Evolutionary conservation across 176 grass and related monocot species (phyloP), one percentile per base, ranked within the genome.

Genomic region (Guadua angustifolia): DNA sequence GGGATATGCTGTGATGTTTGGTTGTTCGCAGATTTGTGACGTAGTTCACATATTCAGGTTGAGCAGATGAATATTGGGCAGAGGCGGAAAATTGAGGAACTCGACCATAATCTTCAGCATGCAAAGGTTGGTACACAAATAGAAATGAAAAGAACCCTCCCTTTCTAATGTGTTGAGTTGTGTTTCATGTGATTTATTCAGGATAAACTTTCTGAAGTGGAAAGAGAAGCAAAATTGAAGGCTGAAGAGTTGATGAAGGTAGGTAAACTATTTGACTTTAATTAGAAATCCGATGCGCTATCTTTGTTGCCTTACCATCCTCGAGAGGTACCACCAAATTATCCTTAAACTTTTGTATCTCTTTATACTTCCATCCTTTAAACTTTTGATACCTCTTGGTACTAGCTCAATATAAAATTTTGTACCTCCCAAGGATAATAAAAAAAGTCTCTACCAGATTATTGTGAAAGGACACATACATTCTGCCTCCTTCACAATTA

Each of bases 181-280:
- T 36, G 69, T 0, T 74, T 82, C 15, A 9, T 88, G 42, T 53
- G 11, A 7, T 55, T 68, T 85, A 58, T 6, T 78, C 72, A 93
- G 88, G 66, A 21, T 9, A 87, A 88, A 77, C 29, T 90, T 21
- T 14, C 39, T 45, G 17, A 62, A 82, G 0, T 90, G 35, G 42
- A 90, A 69, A 76, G 66, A 2, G 65, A 66, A 69, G 81, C 53
- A 68, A 82, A 85, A 80, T 0, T 61, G 42, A 84, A 74, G 42
- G 59, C 65, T 35, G 35, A 83, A 61, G 84, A 90, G 32, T 18
- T 93, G 49, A 47, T 39, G 35, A 87, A 85, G 77, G 91, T 90
- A 83, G 15, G 39, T 40, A 22, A 59, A 85, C 49, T 21, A 13
- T 38, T 77, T 32, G 15, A 4, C 46, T 33, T 17, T 25, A 16